Evolutionary conservation across 2,329 filamentous ascomycete genomes (phyloP).

Genomic region (Fusarium globosum): DNA sequence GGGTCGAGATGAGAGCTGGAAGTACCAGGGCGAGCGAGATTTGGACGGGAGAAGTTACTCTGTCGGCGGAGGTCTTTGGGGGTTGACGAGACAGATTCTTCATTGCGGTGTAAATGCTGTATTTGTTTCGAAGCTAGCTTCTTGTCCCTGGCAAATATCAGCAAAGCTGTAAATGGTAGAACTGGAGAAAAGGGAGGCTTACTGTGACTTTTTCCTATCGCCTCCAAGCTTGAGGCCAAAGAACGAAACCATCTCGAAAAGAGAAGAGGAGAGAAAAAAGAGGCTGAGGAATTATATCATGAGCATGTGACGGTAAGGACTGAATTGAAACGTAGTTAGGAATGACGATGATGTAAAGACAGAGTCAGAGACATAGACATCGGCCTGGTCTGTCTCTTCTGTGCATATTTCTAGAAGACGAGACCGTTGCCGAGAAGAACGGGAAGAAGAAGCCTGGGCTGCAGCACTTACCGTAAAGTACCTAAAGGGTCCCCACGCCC

Average conservation of each 20-base stretch:
- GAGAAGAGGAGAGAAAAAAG: neutral
- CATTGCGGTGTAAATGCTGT: constrained; percentile 23
- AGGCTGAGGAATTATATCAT: constrained; percentile 18
- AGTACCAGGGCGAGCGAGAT: constrained; percentile 55
- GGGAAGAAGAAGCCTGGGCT: constrained; percentile 3
- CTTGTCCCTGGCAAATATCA: constrained; percentile 39
- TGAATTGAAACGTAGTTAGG: neutral
- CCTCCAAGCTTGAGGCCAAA: constrained; percentile 67
- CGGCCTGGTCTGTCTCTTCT: constrained; percentile 6
- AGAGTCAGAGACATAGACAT: neutral
- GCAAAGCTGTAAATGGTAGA: neutral
- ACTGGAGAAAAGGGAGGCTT: constrained; percentile 30
- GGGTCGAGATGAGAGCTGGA: constrained; percentile 49
- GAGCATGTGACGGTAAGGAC: constrained; percentile 17
- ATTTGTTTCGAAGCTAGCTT: constrained; percentile 29
- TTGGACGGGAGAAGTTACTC: constrained; percentile 51
- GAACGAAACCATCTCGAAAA: constrained; percentile 65
- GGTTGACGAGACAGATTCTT: neutral
- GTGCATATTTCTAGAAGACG: constrained; percentile 35
- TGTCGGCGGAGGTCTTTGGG: constrained; percentile 48
- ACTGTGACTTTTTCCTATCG: constrained; percentile 68
- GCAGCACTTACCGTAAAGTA: constrained; percentile 33
- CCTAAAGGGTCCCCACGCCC: constrained; percentile 19
- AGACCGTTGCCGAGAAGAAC: constrained; percentile 26
- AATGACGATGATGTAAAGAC: constrained; percentile 16